These are phyloP conservation scores for Candida railenensis DNA, from an alignment of 805 yeast genomes.

Conservation along the genomic window DNA sequence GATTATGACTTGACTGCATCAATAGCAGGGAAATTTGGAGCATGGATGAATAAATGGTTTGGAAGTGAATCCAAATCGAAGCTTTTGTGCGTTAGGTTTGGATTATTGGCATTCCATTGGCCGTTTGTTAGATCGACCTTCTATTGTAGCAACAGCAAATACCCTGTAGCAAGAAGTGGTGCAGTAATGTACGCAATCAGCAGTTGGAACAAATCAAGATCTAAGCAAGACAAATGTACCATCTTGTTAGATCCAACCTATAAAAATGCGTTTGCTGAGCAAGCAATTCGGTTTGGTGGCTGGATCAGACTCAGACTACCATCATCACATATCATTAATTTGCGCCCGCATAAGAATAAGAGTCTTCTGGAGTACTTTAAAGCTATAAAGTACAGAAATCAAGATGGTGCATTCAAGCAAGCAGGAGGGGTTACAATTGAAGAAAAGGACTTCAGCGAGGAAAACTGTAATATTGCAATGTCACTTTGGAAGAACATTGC, in stretches of 20 bases:
- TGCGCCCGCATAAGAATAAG: constrained; percentile 31
- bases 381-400: constrained; percentile 40
- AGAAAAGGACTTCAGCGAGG: constrained; percentile 26
- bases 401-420: constrained; percentile 28
- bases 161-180: constrained; percentile 41
- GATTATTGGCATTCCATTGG: constrained; percentile 45
- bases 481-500: constrained; percentile 41
- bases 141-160: constrained; percentile 35
- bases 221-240: constrained; percentile 25
- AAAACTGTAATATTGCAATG: constrained; percentile 29
- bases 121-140: constrained; percentile 42
- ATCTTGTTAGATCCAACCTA: constrained; percentile 39
- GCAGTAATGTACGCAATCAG: constrained; percentile 37
- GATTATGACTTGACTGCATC: constrained; percentile 37
- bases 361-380: constrained; percentile 35
- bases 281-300: constrained; percentile 34
- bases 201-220: constrained; percentile 30
- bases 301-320: constrained; percentile 37
- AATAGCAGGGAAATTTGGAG: constrained; percentile 23
- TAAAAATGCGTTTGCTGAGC: constrained; percentile 27
- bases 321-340: constrained; percentile 39
- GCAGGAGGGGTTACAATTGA: constrained; percentile 36
- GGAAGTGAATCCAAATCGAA: constrained; percentile 30
- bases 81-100: constrained; percentile 36
- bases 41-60: constrained; percentile 16